phyloP scores from a whole-genome alignment of 2,329 filamentous ascomycete species.

The Aspergillus brasiliensis region DNA sequence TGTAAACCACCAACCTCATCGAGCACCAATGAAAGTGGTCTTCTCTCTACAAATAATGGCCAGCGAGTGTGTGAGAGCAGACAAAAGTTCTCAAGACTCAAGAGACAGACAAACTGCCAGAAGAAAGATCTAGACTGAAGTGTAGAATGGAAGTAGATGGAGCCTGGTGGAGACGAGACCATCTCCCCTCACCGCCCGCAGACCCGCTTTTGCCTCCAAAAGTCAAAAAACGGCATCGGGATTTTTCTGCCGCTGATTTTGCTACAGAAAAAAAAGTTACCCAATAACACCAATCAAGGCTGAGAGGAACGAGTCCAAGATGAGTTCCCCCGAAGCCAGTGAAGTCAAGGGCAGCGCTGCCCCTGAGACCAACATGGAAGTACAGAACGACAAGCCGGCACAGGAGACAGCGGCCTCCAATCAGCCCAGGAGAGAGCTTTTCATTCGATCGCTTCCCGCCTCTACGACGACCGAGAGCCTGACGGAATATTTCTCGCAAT shows the following conservation, averaged over 20 bases:
- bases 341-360: slow-evolving; percentile 16
- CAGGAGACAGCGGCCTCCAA: slow-evolving; percentile 25
- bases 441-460: slow-evolving; percentile 82
- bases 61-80: not conserved
- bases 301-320: slow-evolving; percentile 33
- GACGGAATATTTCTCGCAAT: slow-evolving; percentile 88
- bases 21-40: no score
- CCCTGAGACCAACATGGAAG: slow-evolving; percentile 22
- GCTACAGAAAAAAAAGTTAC: slow-evolving; percentile 21
- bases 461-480: slow-evolving; percentile 78
- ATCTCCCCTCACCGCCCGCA: slow-evolving; percentile 25
- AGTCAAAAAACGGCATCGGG: slow-evolving; percentile 14
- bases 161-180: not conserved
- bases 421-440: slow-evolving; percentile 68
- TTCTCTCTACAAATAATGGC: not conserved
- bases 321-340: slow-evolving; percentile 33
- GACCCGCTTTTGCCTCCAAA: slow-evolving; percentile 18
- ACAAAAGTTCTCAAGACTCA: no score
- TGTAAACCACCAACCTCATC: no score
- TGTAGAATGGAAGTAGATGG: not conserved
- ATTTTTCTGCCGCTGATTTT: slow-evolving; percentile 43
- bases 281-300: slow-evolving; percentile 13
- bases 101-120: not conserved
- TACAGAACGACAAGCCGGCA: slow-evolving; percentile 22
- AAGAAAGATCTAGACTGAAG: not conserved